Conservation (phyloP, 768 basidiomycete genomes). For the Lanmaoa rubissima region DNA sequence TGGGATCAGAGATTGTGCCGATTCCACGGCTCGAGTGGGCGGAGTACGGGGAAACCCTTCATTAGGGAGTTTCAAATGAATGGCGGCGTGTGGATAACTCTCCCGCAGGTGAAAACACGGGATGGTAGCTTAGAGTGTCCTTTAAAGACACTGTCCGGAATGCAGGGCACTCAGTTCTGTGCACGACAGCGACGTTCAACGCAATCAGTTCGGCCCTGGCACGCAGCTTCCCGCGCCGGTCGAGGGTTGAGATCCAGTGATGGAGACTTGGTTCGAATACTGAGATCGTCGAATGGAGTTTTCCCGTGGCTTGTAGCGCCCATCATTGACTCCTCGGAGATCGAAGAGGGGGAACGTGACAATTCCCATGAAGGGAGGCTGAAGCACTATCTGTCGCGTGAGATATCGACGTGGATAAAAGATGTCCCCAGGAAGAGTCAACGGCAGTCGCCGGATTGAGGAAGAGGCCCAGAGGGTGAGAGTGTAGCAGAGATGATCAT, state of each 20-base stretch:
- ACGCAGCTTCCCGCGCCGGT: constrained; percentile 4
- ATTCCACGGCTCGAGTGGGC: constrained; percentile 16
- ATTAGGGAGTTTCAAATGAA: constrained; percentile 1
- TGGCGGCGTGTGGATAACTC: neutral
- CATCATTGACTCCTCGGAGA: constrained; percentile 28
- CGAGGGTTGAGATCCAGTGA: constrained; percentile 6
- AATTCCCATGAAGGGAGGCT: constrained; percentile 13
- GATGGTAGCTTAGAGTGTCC: neutral
- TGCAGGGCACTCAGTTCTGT: neutral
- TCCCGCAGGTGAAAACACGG: neutral
- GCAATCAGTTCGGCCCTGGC: constrained; percentile 19
- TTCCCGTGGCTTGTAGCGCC: constrained; percentile 7
- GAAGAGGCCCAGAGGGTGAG: constrained; percentile 1
- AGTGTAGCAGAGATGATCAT: constrained; percentile 6
- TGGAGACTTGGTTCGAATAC: constrained; percentile 2
- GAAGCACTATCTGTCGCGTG: constrained; percentile 20
- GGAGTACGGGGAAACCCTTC: constrained; percentile 3
- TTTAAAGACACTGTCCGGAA: constrained; percentile 1
- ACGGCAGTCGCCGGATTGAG: constrained; percentile 18
- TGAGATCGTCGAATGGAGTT: constrained; percentile 11
- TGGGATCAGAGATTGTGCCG: constrained; percentile 22
- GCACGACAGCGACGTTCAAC: constrained; percentile 8
- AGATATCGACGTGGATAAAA: constrained; percentile 21
- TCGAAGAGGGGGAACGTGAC: constrained; percentile 9
- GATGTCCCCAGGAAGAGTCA: constrained; percentile 10